phyloP scores from a whole-genome alignment of 2,329 filamentous ascomycete genomes.

The Talaromyces amestolkiae region DNA sequence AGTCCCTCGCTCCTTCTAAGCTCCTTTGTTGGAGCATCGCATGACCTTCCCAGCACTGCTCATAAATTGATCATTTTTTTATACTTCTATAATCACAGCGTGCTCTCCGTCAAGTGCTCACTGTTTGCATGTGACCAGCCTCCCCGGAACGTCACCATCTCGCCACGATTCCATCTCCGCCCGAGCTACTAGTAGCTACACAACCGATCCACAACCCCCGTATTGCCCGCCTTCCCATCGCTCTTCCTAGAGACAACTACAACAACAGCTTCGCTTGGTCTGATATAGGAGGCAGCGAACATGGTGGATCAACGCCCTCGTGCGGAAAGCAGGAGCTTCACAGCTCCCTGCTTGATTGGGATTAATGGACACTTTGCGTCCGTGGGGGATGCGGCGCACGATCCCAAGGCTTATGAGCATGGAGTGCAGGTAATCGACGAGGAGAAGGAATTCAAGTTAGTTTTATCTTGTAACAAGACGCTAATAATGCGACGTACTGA shows the following conservation, averaged over 20 bases:
- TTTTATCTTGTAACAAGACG: not conserved
- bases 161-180: constrained; percentile 15
- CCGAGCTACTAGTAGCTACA: not conserved
- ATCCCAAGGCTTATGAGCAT: constrained; percentile 66
- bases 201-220: constrained; percentile 1
- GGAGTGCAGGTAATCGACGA: constrained; percentile 97
- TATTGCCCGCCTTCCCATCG: not conserved
- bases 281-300: not conserved
- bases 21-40: not conserved
- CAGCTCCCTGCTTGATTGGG: constrained; percentile 39
- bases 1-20: not conserved
- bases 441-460: constrained; percentile 95
- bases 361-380: constrained; percentile 49
- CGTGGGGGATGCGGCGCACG: constrained; percentile 35
- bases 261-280: not conserved
- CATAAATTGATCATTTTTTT: too few relatives aligned
- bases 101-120: constrained; percentile 12
- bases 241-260: not conserved
- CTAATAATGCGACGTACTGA: not conserved
- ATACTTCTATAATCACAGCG: not conserved
- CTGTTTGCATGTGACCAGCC: constrained; percentile 18
- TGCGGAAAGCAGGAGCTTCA: constrained; percentile 30
- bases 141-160: constrained; percentile 15
- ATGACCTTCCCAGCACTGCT: not conserved
- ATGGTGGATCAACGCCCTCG: constrained; percentile 18